Base-by-base conservation (phyloP, 768 basidiomycete genomes). In the Leccinum variicolor region DNA sequence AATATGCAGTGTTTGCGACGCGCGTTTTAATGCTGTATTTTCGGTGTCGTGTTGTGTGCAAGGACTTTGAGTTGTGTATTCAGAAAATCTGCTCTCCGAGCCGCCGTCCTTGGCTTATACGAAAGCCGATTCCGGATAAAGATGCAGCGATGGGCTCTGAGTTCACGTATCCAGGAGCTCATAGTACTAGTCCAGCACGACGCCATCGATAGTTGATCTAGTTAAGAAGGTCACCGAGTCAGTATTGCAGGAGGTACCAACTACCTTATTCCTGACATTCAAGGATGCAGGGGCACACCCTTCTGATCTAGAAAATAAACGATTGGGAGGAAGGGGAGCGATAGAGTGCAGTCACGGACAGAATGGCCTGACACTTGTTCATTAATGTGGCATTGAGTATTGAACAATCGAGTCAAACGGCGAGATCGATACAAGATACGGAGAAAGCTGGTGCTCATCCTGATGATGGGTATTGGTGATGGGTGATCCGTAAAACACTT, bases 401-500 rank as follows among this genome's bases (percentile, higher is more conserved):
- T 19, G 41, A 19, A 13, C 19, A 43, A 43, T 13, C 19, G 45
- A 26, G 19, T 57, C 50, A 53, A 41, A 41, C 9, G 19, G 52
- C 13, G 14, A 49, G 17, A 34, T 54, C 28, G 14, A 50, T 29
- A 21, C 28, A 43, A 39, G 41, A 50, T 50, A 54, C 6, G 39
- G 3, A 10, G 7, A 59, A 45, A 47, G 43, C 49, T 36, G 19
- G 41, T 5, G n/a, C 41, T 19, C 29, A 47, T 54, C 47, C 53
- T 33, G 53, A 57, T 48, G n/a, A 43, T 39, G 50, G 21, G 47
- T 57, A 46, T 60, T n/a, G 33, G 19, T 34, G 47, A 56, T 59
- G 54, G 54, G 29, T 56, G 56, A 26, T 29, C 17, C 36, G 41
- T 49, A 50, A 59, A 55, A 23, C n/a, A 47, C 59, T 61, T 55